These are phyloP conservation scores for Oryza meridionalis DNA, from an alignment of 176 grass and related monocot species.

Conservation along the genomic window DNA sequence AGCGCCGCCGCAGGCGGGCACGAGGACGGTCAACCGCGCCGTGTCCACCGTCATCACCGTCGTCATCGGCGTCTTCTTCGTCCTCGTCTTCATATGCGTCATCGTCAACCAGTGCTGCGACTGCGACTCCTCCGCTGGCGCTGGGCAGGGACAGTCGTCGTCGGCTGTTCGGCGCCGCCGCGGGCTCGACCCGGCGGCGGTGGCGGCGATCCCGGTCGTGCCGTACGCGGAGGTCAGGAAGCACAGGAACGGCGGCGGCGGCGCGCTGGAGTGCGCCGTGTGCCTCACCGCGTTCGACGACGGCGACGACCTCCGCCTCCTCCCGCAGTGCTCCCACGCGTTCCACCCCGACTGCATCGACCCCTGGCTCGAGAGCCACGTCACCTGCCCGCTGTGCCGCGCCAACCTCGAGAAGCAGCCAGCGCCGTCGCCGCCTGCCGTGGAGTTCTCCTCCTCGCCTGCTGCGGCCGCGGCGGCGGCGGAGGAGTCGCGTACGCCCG, in stretches of 20 bases:
- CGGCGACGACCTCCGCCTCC: constrained; percentile 75
- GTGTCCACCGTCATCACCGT: constrained; percentile 68
- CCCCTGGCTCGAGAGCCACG: constrained; percentile 67
- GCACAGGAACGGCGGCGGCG: constrained; percentile 63
- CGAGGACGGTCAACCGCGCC: constrained; percentile 42
- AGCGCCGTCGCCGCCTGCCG: not conserved
- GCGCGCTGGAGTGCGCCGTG: constrained; percentile 80
- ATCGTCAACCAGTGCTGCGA: constrained; percentile 72
- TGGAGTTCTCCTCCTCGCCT: not conserved
- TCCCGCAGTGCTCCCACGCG: constrained; percentile 84
- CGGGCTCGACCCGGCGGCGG: constrained; percentile 61
- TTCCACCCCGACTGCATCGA: constrained; percentile 97
- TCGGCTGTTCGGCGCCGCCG: constrained; percentile 32
- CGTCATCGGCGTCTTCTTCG: constrained; percentile 70
- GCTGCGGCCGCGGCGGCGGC: not conserved
- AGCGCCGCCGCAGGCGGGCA: not conserved
- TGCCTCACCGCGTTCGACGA: constrained; percentile 90
- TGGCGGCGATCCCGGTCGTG: constrained; percentile 66
- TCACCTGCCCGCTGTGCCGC: constrained; percentile 78
- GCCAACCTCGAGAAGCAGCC: constrained; percentile 64
- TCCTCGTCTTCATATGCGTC: constrained; percentile 73
- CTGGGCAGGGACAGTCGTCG: constrained; percentile 1
- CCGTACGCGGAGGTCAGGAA: constrained; percentile 68
- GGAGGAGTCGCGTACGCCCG: constrained; percentile 18
- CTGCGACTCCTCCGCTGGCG: constrained; percentile 29